A percentile compares a stretch with the other conserved stretches of the same genome.
These are phyloP conservation scores for Talaromyces sp. DNA, from an alignment of 2,329 filamentous ascomycete species.

Conservation along the genomic window DNA sequence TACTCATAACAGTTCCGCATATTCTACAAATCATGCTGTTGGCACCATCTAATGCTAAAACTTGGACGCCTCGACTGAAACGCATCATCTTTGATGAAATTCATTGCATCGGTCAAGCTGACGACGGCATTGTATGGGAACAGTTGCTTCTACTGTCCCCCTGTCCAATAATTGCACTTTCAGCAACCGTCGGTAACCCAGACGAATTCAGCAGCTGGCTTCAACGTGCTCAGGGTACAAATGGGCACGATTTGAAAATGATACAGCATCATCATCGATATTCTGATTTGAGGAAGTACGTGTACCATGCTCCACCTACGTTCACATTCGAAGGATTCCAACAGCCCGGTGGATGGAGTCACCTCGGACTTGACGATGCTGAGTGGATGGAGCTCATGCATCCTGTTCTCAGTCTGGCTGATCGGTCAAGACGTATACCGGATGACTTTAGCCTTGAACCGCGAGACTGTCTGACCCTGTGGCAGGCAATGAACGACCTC, in stretches of 20 bases:
- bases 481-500: slow-evolving; percentile 60
- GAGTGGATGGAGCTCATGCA: slow-evolving; percentile 60
- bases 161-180: slow-evolving; percentile 74
- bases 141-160: slow-evolving; percentile 70
- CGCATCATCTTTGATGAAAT: slow-evolving; percentile 81
- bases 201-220: slow-evolving; percentile 68
- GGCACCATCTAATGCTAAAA: slow-evolving; percentile 60
- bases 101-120: slow-evolving; percentile 72
- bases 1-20: slow-evolving; percentile 73
- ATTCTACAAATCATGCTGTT: slow-evolving; percentile 76
- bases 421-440: slow-evolving; percentile 61
- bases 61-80: slow-evolving; percentile 65
- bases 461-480: slow-evolving; percentile 65
- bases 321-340: slow-evolving; percentile 55
- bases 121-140: slow-evolving; percentile 75
- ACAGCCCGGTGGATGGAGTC: slow-evolving; percentile 10
- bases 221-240: slow-evolving; percentile 58
- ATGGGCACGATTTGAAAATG: slow-evolving; percentile 63
- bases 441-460: slow-evolving; percentile 68
- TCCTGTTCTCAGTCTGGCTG: slow-evolving; percentile 61
- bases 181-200: slow-evolving; percentile 75
- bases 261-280: slow-evolving; percentile 67
- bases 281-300: slow-evolving; percentile 73
- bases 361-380: slow-evolving; percentile 48
- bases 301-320: slow-evolving; percentile 53